phyloP scores from a whole-genome alignment of 2,329 filamentous ascomycete species.

The Phialophora macrospora region DNA sequence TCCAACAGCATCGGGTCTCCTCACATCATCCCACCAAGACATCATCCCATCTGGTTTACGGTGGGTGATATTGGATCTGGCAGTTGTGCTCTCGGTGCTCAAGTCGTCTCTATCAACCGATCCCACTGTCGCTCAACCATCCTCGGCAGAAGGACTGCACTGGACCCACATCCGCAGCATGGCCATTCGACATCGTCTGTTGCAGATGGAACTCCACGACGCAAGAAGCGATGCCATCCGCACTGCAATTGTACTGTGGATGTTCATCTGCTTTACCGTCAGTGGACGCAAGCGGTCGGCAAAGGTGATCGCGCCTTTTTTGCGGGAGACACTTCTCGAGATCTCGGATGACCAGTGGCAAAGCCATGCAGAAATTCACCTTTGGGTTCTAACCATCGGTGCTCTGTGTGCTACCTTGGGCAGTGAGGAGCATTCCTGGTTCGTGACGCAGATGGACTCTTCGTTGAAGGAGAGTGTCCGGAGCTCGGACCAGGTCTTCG shows the following conservation, averaged over 20 bases:
- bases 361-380: constrained; percentile 23
- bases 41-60: constrained; percentile 24
- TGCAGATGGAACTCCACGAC: constrained; percentile 24
- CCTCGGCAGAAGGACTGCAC: constrained; percentile 19
- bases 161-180: constrained; percentile 31
- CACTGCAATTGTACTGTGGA: constrained; percentile 27
- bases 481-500: constrained; percentile 13
- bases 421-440: constrained; percentile 17
- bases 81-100: constrained; percentile 20
- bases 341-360: constrained; percentile 20
- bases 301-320: constrained; percentile 22
- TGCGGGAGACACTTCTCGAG: constrained; percentile 11
- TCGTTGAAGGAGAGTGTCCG: background rate
- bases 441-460: constrained; percentile 6
- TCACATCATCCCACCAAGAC: constrained; percentile 20
- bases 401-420: constrained; percentile 14
- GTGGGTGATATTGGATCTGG: constrained; percentile 27
- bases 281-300: constrained; percentile 23
- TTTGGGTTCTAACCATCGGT: constrained; percentile 23
- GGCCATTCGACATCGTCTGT: constrained; percentile 27
- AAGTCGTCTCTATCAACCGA: constrained; percentile 10
- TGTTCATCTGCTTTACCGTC: constrained; percentile 25
- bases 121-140: background rate
- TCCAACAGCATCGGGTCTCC: constrained; percentile 16
- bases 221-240: constrained; percentile 22